Evolutionary conservation across 1,139 yeast genomes (phyloP).

Genomic region (Candida sanyaensis): DNA sequence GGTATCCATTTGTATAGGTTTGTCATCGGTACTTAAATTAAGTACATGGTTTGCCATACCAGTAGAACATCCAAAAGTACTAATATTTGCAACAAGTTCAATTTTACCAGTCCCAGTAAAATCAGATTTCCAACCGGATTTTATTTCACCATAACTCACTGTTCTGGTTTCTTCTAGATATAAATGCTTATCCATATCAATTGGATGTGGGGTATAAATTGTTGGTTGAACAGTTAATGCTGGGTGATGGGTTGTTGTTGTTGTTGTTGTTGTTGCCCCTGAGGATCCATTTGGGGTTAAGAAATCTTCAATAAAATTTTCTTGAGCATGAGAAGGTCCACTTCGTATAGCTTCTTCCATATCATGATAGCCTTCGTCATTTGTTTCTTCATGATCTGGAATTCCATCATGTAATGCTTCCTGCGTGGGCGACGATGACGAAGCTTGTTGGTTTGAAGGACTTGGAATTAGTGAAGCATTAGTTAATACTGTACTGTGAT

Average conservation of each 20-base stretch:
- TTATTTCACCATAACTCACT: constrained; percentile 76
- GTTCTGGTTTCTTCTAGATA: constrained; percentile 74
- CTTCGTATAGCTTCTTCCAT: constrained; percentile 15
- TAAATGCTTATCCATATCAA: constrained; percentile 30
- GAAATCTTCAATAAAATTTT: constrained; percentile 36
- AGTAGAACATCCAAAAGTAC: constrained; percentile 57
- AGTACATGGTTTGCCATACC: constrained; percentile 42
- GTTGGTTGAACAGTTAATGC: constrained; percentile 8
- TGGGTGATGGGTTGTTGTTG: constrained; percentile 1
- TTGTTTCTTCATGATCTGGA: constrained; percentile 8
- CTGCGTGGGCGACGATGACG: background rate
- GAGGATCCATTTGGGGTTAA: background rate
- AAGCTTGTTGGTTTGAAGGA: constrained; percentile 11
- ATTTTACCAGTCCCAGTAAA: constrained; percentile 73
- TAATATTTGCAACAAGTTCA: constrained; percentile 72
- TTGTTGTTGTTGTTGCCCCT: background rate
- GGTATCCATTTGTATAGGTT: constrained; percentile 23
- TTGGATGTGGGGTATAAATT: constrained; percentile 11
- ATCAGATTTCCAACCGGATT: constrained; percentile 94
- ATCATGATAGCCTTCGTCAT: constrained; percentile 9
- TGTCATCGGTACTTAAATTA: constrained; percentile 29
- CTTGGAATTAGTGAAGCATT: constrained; percentile 19
- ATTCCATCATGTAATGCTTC: constrained; percentile 5
- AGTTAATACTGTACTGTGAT: constrained; percentile 44
- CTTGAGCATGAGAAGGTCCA: constrained; percentile 28